Evolutionary conservation across 768 basidiomycete genomes (phyloP), one percentile per base, ranked within the genome.

Genomic region (Aureoboletus auriporus): DNA sequence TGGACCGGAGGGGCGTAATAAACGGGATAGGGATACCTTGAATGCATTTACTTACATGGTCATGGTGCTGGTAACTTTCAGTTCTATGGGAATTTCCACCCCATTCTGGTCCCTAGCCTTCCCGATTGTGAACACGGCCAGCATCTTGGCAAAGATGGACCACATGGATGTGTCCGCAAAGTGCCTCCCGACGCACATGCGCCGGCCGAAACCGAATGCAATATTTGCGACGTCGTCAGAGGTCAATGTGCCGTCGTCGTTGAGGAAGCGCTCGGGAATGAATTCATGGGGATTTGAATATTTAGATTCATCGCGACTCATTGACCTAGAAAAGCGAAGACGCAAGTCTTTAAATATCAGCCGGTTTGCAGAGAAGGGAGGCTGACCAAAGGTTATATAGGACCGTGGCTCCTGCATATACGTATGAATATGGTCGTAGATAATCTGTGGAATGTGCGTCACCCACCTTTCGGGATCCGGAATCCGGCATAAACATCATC

Each of bases 401-500:
- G 5, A 62, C 39, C 0, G 55, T 47, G 4, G 56, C 49, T 35
- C 59, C 59, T 60, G 40, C 8, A 9, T 23, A 36, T 23, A n/a
- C 8, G 3, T 9, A 20, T 62, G 14, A 50, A 17, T 14, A 23
- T 23, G 20, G 28, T 1, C 2, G 31, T 7, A 13, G 9, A 11
- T 20, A 23, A n/a, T 30, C 11, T 0, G 4, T 13, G 6, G 17
- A 29, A 34, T 35, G 17, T 35, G 29, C 12, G 10, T 6, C 11
- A 23, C 42, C 30, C 20, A 62, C 59, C 59, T 51, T 72, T 71
- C 5, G 82, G 82, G 40, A 84, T 83, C 8, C 71, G 61, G 47
- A 75, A 76, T n/a, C 74, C 71, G 29, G 66, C 62, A 50, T 75
- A 77, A 6, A 68, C 46, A 29, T 77, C 77, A 30, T 76, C 74